These are phyloP conservation scores for Cordyceps farinosa DNA, from an alignment of 2,329 filamentous ascomycete species.

Conservation along the genomic window DNA sequence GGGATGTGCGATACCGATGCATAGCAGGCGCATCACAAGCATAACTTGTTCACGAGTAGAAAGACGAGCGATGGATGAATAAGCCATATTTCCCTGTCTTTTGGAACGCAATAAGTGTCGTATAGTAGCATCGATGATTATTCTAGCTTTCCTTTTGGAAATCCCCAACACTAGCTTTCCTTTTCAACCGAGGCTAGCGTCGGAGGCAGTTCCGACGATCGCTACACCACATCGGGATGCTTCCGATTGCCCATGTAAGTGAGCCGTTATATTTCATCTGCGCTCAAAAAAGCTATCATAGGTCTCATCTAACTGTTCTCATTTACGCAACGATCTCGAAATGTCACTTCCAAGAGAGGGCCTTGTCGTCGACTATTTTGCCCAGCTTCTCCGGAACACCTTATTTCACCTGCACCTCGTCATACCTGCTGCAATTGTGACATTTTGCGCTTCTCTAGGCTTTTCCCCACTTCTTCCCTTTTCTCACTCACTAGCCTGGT, in stretches of 20 bases:
- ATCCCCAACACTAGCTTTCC: not conserved
- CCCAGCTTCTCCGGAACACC: not conserved
- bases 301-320: not conserved
- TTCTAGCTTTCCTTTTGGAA: not conserved
- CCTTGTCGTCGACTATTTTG: not conserved
- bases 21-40: not conserved
- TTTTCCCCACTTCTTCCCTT: too few species aligned
- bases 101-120: not conserved
- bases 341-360: not conserved
- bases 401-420: not conserved
- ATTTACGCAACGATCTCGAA: not conserved
- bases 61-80: not conserved
- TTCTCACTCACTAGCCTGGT: too few species aligned
- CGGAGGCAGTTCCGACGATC: not conserved
- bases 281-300: not conserved
- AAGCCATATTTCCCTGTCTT: not conserved
- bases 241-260: not conserved
- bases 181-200: not conserved
- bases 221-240: not conserved
- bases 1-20: not conserved
- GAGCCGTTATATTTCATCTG: not conserved
- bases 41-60: not conserved
- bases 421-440: not conserved
- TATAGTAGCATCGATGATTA: too few species aligned
- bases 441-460: too few species aligned